Base-by-base conservation (phyloP, 345 rosid species). In the Brassica carinata region DNA sequence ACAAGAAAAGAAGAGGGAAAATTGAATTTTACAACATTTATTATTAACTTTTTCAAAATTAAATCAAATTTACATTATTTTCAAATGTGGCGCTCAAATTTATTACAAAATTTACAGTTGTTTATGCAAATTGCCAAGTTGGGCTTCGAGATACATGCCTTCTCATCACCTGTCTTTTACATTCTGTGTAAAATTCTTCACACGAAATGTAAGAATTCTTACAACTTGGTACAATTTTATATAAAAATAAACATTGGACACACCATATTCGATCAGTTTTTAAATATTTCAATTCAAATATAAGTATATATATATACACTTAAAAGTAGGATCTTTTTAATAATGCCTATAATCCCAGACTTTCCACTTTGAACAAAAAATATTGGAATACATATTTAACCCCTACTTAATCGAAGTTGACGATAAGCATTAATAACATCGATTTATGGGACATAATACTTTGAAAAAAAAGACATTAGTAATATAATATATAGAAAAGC, bases 381-480 rank as follows among this genome's bases (percentile, higher is more conserved):
- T 70, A 68, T 48, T 4, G 33, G 33, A 31, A 0, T 31, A 10
- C 5, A 65, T 3, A 65, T 3, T 15, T 3, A 79, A 67, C 4
- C 51, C 76, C 66, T 51, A 53, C 67, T 75, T 36, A n/a, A 53
- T 53, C 58, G 79, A 75, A 70, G 67, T 80, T 69, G 67, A 38
- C 18, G 72, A 64, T 55, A 59, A 64, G 53, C 76, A 75, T 80
- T 81, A 64, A 75, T 70, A 75, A 64, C 79, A 75, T 80, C 72
- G 76, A 80, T 74, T 29, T 17, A 53, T 17, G 59, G 59, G 51
- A 33, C 10, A 40, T 27, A n/a, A 48, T 13, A 61, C 3, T 19
- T 79, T 58, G 15, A 43, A 26, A 14, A 27, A 40, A 29, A 63
- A 23, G n/a, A 59, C 58, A 53, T 53, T 53, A 53, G 58, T n/a